Conservation (phyloP, 164 flowering plant genomes). For the Paratinospora sagittata region DNA sequence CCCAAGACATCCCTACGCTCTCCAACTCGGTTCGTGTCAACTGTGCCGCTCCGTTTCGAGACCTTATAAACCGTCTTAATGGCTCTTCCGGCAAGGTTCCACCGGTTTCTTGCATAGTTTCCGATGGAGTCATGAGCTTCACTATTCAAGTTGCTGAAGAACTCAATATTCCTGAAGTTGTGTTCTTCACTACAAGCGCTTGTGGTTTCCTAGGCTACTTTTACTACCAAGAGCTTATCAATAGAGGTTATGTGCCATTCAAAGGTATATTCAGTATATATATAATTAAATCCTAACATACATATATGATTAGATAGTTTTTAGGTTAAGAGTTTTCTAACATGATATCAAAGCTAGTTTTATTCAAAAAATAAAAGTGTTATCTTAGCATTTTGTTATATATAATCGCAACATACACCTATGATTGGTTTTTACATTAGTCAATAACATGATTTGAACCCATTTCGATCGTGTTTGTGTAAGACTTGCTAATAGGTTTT, state of each 20-base stretch:
- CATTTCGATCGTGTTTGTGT: too few species aligned
- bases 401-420: too few species aligned
- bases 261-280: too few species aligned
- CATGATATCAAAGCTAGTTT: too few species aligned
- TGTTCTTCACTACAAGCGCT: constrained; percentile 32
- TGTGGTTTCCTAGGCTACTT: constrained; percentile 28
- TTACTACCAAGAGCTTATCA: constrained; percentile 20
- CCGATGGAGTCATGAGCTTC: constrained; percentile 43
- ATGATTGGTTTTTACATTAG: too few species aligned
- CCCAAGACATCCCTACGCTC: constrained; percentile 41
- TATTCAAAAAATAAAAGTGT: too few species aligned
- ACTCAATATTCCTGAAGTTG: constrained; percentile 29
- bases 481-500: too few species aligned
- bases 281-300: too few species aligned
- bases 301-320: background rate
- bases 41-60: constrained; percentile 25
- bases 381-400: too few species aligned
- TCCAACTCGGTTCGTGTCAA: constrained; percentile 23
- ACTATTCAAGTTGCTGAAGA: constrained; percentile 30
- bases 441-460: too few species aligned
- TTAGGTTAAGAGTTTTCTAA: background rate
- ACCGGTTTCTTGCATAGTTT: constrained; percentile 28
- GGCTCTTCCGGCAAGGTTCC: constrained; percentile 25
- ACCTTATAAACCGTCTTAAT: constrained; percentile 23
- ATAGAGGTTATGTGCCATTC: constrained; percentile 36